Percentiles rank a stretch among this genome's conserved stretches.
phyloP scores from a whole-genome alignment of 1,284 basidiomycete species.

The Ganoderma multipileum region DNA sequence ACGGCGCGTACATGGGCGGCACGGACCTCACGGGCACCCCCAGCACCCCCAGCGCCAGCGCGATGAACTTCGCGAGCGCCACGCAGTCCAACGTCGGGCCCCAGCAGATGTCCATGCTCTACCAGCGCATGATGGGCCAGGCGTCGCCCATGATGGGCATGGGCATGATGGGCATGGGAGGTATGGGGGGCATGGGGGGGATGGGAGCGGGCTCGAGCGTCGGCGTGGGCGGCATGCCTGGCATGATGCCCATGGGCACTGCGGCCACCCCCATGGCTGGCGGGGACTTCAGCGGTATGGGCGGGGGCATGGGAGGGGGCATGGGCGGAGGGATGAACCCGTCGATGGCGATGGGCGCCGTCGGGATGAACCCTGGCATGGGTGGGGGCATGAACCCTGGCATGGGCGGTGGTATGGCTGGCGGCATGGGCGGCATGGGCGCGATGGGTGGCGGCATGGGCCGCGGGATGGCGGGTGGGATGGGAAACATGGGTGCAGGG shows the following conservation, averaged over 20 bases:
- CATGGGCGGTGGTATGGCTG: slow-evolving; percentile 30
- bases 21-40: slow-evolving; percentile 24
- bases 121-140: slow-evolving; percentile 65
- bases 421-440: slow-evolving; percentile 45
- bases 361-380: slow-evolving; percentile 38
- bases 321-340: slow-evolving; percentile 35
- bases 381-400: slow-evolving; percentile 38
- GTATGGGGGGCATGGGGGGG: slow-evolving; percentile 21
- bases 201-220: slow-evolving; percentile 16
- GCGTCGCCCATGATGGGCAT: slow-evolving; percentile 41
- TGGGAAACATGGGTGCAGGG: slow-evolving; percentile 36
- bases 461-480: slow-evolving; percentile 40
- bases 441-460: slow-evolving; percentile 39
- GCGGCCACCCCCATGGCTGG: slow-evolving; percentile 26
- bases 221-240: slow-evolving; percentile 21
- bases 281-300: slow-evolving; percentile 37
- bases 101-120: slow-evolving; percentile 60
- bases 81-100: slow-evolving; percentile 45
- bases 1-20: slow-evolving; percentile 29
- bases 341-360: slow-evolving; percentile 36
- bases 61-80: slow-evolving; percentile 31
- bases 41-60: slow-evolving; percentile 21
- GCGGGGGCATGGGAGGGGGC: slow-evolving; percentile 43
- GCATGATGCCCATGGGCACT: slow-evolving; percentile 29
- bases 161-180: slow-evolving; percentile 29